Conservation (phyloP, 371 early-diverging fungal species). For the Coemansia sp. region DNA sequence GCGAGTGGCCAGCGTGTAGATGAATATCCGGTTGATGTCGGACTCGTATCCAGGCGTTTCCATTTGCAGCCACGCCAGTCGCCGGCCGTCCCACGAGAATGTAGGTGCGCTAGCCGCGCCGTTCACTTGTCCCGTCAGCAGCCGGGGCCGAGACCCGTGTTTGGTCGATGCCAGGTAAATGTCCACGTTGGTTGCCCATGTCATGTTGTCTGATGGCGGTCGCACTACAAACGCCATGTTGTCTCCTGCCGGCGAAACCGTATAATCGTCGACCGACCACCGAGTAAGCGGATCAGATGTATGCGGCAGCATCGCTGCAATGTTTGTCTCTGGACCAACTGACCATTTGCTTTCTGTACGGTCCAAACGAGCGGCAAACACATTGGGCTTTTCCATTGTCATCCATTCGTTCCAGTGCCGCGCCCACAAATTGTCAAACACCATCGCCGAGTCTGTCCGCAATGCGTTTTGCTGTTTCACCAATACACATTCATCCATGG, state of each 20-base stretch:
- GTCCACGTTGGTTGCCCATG: constrained; percentile 31
- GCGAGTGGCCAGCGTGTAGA: constrained; percentile 43
- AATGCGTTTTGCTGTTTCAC: constrained; percentile 5
- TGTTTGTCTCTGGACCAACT: constrained; percentile 6
- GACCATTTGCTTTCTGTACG: neutral
- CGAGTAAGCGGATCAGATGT: constrained; percentile 20
- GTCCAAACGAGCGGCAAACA: constrained; percentile 19
- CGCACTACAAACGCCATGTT: constrained; percentile 33
- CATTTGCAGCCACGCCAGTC: constrained; percentile 69
- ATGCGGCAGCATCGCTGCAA: constrained; percentile 8
- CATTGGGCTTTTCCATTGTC: constrained; percentile 24
- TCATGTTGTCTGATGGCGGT: constrained; percentile 14
- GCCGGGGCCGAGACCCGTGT: neutral
- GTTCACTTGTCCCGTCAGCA: constrained; percentile 49
- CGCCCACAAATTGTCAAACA: constrained; percentile 44
- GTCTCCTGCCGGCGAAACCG: constrained; percentile 52
- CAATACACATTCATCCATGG: constrained; percentile 6
- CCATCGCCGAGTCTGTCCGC: constrained; percentile 32
- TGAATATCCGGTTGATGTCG: constrained; percentile 67
- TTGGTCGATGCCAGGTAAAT: constrained; percentile 23
- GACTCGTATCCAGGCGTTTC: constrained; percentile 69
- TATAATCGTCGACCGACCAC: constrained; percentile 26
- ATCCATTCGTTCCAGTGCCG: constrained; percentile 52
- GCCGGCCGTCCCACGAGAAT: constrained; percentile 38
- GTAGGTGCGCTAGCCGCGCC: constrained; percentile 31